Conservation (phyloP, 2,329 filamentous ascomycete species). For the Colletotrichum agaves region DNA sequence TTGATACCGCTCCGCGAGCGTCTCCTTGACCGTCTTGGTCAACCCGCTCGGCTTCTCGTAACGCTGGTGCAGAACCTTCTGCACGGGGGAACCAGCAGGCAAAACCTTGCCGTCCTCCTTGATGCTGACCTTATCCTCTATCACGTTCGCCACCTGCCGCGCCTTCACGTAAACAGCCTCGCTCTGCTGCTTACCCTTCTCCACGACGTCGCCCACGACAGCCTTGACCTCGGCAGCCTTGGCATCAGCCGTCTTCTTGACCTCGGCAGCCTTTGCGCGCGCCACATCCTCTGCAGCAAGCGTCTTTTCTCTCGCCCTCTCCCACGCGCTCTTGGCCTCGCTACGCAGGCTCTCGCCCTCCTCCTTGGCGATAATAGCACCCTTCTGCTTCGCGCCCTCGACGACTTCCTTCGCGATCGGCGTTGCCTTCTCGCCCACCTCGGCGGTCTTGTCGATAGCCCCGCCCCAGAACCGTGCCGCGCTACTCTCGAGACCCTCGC, state of each 20-base stretch:
- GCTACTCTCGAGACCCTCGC: constrained; percentile 66
- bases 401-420: constrained; percentile 49
- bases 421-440: constrained; percentile 42
- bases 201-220: constrained; percentile 26
- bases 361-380: constrained; percentile 42
- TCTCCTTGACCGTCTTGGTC: constrained; percentile 63
- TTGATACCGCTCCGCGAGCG: constrained; percentile 65
- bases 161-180: constrained; percentile 42
- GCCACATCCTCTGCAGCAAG: constrained; percentile 32
- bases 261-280: constrained; percentile 31
- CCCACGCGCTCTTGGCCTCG: constrained; percentile 40
- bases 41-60: constrained; percentile 56
- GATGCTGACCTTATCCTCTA: constrained; percentile 42
- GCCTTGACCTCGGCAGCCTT: constrained; percentile 35
- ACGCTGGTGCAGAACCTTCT: constrained; percentile 63
- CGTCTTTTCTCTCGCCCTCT: constrained; percentile 39
- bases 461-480: constrained; percentile 57
- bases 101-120: constrained; percentile 55
- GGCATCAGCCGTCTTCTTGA: constrained; percentile 21
- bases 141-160: constrained; percentile 43
- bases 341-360: constrained; percentile 38
- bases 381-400: constrained; percentile 48
- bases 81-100: constrained; percentile 53
- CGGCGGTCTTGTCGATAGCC: constrained; percentile 48
- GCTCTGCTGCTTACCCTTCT: constrained; percentile 34